phyloP scores from a whole-genome alignment of 306 rosid genomes.

The Cotoneaster glaucophyllus region DNA sequence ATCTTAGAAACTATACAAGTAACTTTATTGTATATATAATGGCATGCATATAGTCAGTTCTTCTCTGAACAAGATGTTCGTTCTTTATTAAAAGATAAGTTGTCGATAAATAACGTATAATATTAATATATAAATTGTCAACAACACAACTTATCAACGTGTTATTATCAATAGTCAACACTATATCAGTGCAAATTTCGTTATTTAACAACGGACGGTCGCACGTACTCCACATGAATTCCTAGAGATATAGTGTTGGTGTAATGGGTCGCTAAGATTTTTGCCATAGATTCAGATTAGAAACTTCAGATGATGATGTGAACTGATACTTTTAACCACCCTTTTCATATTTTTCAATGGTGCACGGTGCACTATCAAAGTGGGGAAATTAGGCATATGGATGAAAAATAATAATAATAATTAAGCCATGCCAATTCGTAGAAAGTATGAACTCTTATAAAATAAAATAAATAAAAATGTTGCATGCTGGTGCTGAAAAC shows the following conservation, averaged over 20 bases:
- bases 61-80: background rate
- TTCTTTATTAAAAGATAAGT: background rate
- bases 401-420: background rate
- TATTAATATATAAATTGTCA: background rate
- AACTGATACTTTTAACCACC: background rate
- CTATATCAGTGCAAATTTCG: background rate
- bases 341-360: background rate
- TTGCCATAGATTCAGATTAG: background rate
- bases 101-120: too few species aligned
- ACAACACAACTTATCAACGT: background rate
- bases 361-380: background rate
- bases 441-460: background rate
- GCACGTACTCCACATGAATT: background rate
- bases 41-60: background rate
- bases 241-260: background rate
- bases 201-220: background rate
- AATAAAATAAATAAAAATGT: background rate
- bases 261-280: background rate
- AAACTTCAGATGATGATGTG: background rate
- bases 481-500: background rate
- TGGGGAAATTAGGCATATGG: background rate
- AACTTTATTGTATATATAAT: background rate
- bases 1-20: background rate
- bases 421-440: background rate
- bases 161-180: background rate